Evolutionary conservation across 2,329 filamentous ascomycete species (phyloP), one percentile per base, ranked within the genome.

Genomic region (Ramularia collo-cygni): DNA sequence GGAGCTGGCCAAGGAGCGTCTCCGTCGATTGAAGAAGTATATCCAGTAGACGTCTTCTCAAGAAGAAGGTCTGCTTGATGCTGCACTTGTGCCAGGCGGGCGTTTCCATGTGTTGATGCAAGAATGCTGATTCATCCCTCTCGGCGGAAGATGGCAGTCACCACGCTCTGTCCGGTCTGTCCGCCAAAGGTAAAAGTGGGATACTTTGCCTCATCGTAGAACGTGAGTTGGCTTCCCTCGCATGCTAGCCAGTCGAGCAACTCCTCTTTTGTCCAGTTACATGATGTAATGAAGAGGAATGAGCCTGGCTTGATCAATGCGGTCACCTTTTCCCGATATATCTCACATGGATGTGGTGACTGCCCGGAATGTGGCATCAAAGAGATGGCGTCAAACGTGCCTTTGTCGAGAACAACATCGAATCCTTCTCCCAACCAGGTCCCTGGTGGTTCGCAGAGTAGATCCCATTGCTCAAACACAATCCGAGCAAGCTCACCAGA

Each of bases 241-340:
- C 52, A 51, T 36, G 74, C 78, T 59, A 96, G 92, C 88, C 90
- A 96, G 12, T 65, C 66, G 44, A 74, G 70, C 55, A 98, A 65
- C 69, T 98, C 92, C 28, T 79, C 76, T 67, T 92, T 88, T 1
- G 90, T 96, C 92, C 92, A 98, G 66, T 98, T 98, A 63, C 92
- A 98, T 64, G 88, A 95, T 39, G 92, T 96, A 38, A 98, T 77
- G 44, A 95, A 64, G 53, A 96, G 76, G 16, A 86, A 70, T 0
- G 86, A 86, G 1, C 81, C 82, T 1, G 65, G 67, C 53, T 77
- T 79, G 37, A 96, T 74, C 48, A 96, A 70, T 18, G 64, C 66
- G 46, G 81, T 68, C 21, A 90, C 80, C 37, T 78, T 76, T 33
- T 74, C 71, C 34, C 77, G 75, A 66, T 98, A 98, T 3, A 74